These are phyloP conservation scores for Kodamaea arcana DNA, from an alignment of 1,139 yeast genomes.

Conservation along the genomic window DNA sequence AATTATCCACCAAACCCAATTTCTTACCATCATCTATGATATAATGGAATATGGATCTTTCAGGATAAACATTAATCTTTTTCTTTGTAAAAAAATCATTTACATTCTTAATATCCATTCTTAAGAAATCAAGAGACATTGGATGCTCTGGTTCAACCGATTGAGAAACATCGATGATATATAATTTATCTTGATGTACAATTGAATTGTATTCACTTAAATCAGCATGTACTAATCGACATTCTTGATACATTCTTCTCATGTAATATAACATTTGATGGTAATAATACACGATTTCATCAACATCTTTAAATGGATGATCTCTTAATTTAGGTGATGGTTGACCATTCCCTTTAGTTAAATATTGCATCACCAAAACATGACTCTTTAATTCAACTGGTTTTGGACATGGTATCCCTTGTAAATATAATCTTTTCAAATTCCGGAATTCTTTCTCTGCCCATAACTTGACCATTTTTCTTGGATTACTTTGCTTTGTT, in stretches of 20 bases:
- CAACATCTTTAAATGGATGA: conserved; percentile 61
- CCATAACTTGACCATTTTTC: conserved; percentile 98
- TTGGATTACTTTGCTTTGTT: conserved; percentile 83
- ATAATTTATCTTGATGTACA: conserved; percentile 74
- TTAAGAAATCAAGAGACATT: conserved; percentile 85
- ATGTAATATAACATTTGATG: conserved; percentile 78
- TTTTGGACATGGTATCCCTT: conserved; percentile 88
- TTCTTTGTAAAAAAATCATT: conserved; percentile 76
- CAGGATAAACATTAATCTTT: conserved; percentile 75
- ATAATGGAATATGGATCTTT: conserved; percentile 74
- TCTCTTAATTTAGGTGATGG: conserved; percentile 89
- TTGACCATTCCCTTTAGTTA: conserved; percentile 72
- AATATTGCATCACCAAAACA: conserved; percentile 91
- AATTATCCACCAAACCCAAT: conserved; percentile 33
- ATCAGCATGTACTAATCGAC: conserved; percentile 95
- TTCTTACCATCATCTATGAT: conserved; percentile 46
- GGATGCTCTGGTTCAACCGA: conserved; percentile 98
- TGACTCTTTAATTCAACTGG: conserved; percentile 86
- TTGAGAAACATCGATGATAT: conserved; percentile 95
- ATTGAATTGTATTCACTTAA: conserved; percentile 91
- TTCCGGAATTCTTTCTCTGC: conserved; percentile 97
- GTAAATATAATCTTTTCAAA: conserved; percentile 69
- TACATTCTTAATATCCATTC: conserved; percentile 97
- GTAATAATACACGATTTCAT: conserved; percentile 65
- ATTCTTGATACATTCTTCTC: conserved; percentile 80